Percentiles rank a stretch among this genome's conserved stretches.
These are phyloP conservation scores for Fibroporia radiculosa DNA, from an alignment of 768 basidiomycete genomes.

Conservation along the genomic window DNA sequence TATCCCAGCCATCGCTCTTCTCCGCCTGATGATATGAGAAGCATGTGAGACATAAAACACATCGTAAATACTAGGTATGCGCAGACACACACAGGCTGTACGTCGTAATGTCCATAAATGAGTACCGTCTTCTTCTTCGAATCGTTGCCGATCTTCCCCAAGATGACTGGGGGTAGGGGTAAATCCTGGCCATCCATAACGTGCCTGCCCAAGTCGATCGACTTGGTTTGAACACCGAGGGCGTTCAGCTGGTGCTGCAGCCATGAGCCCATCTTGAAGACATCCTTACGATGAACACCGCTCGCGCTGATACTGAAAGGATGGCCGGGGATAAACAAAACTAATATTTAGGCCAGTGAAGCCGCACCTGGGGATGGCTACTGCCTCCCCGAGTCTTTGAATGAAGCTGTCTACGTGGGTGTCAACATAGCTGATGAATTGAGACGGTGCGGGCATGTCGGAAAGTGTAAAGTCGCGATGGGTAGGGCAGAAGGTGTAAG, in stretches of 20 bases:
- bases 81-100: slow-evolving; percentile 69
- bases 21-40: slow-evolving; percentile 34
- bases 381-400: slow-evolving; percentile 68
- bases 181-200: slow-evolving; percentile 62
- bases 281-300: slow-evolving; percentile 61
- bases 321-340: too few relatives aligned
- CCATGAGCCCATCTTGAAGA: slow-evolving; percentile 82
- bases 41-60: too few relatives aligned
- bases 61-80: too few relatives aligned
- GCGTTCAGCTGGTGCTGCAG: slow-evolving; percentile 63
- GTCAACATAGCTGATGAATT: slow-evolving; percentile 50
- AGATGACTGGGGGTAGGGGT: slow-evolving; percentile 72
- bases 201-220: slow-evolving; percentile 74
- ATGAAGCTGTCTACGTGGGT: slow-evolving; percentile 68
- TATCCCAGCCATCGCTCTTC: slow-evolving; percentile 76
- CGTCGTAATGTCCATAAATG: slow-evolving; percentile 93
- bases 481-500: too few relatives aligned
- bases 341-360: too few relatives aligned
- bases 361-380: slow-evolving; percentile 77
- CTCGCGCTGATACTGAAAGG: slow-evolving; percentile 55
- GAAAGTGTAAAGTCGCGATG: too few relatives aligned
- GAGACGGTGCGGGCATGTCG: slow-evolving; percentile 29
- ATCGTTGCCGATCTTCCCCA: slow-evolving; percentile 78
- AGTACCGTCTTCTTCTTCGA: slow-evolving; percentile 89
- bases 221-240: slow-evolving; percentile 73